Conservation (phyloP, 73 alveolate genomes). For the Durusdinium trenchii region DNA sequence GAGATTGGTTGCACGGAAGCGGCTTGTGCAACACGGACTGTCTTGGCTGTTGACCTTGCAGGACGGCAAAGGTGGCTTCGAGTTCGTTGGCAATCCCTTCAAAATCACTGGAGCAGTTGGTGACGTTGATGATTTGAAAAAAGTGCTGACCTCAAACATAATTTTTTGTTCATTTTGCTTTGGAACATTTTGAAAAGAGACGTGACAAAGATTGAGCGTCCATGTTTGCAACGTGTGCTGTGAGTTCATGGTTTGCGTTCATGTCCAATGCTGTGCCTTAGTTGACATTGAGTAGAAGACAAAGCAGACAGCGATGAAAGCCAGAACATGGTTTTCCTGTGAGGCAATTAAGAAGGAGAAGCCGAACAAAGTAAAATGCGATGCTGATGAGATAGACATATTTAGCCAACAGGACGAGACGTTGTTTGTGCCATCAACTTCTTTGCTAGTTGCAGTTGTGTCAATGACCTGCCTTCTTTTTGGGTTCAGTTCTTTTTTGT, state of each 20-base stretch:
- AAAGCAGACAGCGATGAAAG: no score
- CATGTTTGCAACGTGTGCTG: slow-evolving; percentile 23
- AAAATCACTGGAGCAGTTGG: background rate
- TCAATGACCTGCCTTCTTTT: background rate
- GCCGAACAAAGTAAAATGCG: no score
- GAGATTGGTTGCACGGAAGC: background rate
- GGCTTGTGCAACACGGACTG: background rate
- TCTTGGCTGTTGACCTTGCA: background rate
- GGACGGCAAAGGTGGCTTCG: background rate
- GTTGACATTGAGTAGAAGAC: no score
- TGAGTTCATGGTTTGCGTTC: slow-evolving; percentile 43
- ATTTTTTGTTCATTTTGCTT: background rate
- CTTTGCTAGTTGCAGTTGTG: slow-evolving; percentile 28
- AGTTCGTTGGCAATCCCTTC: background rate
- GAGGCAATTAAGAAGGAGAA: no score
- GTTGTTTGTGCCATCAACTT: no score
- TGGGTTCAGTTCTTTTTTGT: background rate
- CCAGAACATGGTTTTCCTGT: no score
- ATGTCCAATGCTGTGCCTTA: slow-evolving; percentile 22
- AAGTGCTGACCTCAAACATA: no score
- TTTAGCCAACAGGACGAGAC: no score
- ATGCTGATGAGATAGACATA: no score
- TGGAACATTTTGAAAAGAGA: background rate
- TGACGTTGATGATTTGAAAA: background rate
- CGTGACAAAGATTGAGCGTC: background rate